Evolutionary conservation across 1,284 basidiomycete species (phyloP).

Genomic region (Ganoderma meredithae): DNA sequence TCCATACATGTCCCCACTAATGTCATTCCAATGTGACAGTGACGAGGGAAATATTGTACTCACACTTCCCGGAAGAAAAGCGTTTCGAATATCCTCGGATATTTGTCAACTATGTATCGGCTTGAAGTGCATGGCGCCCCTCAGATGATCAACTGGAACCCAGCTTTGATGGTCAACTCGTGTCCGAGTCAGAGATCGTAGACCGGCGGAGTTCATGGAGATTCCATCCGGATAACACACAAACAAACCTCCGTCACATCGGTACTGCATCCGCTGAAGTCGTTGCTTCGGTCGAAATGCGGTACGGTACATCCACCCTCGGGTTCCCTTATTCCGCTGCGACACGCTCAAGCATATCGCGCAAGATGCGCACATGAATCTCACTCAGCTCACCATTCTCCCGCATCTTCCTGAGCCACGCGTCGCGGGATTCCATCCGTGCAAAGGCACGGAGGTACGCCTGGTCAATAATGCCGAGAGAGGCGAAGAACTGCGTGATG

Average conservation of each 20-base stretch:
- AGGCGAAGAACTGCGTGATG: background rate
- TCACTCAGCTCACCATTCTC: background rate
- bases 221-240: no score
- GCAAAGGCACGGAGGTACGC: background rate
- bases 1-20: background rate
- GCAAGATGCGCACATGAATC: constrained; percentile 4
- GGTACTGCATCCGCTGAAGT: background rate
- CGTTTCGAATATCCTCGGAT: background rate
- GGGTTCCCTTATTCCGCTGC: background rate
- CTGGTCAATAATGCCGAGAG: background rate
- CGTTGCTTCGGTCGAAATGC: background rate
- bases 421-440: background rate
- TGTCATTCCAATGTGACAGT: background rate
- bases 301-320: background rate
- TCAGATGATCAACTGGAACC: no score
- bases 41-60: background rate
- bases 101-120: background rate
- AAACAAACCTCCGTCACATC: background rate
- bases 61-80: background rate
- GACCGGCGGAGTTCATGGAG: no score
- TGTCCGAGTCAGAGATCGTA: no score
- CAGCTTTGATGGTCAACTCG: no score
- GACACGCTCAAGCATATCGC: background rate
- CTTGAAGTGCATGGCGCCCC: no score
- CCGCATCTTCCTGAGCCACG: background rate